These are phyloP conservation scores for Hysterangium stoloniferum DNA, from an alignment of 768 basidiomycete genomes.

Conservation along the genomic window DNA sequence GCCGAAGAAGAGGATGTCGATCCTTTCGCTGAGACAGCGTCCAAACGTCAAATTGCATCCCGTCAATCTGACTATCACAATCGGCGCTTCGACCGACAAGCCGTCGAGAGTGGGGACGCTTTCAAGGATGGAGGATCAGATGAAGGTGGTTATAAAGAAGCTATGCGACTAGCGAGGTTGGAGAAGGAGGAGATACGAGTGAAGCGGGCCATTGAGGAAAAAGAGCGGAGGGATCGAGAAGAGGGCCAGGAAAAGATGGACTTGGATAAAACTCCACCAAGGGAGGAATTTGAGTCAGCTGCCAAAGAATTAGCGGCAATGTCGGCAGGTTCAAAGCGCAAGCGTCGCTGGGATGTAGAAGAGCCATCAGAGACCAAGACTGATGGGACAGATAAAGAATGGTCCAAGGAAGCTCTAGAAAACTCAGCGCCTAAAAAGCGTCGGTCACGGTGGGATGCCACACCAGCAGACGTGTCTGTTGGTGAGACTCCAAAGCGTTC, in stretches of 20 bases:
- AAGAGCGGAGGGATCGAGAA: slow-evolving; percentile 71
- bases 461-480: slow-evolving; percentile 58
- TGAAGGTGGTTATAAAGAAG: slow-evolving; percentile 92
- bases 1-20: slow-evolving; percentile 92
- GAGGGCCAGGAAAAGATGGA: slow-evolving; percentile 73
- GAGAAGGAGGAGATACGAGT: slow-evolving; percentile 92
- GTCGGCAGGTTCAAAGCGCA: slow-evolving; percentile 54
- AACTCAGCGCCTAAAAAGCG: slow-evolving; percentile 80
- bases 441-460: slow-evolving; percentile 93
- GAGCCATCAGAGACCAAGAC: slow-evolving; percentile 36
- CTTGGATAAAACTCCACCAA: slow-evolving; percentile 86
- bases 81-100: slow-evolving; percentile 79
- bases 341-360: slow-evolving; percentile 73
- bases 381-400: slow-evolving; percentile 51
- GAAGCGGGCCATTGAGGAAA: slow-evolving; percentile 77
- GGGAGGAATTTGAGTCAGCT: slow-evolving; percentile 68
- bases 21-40: slow-evolving; percentile 88
- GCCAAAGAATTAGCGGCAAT: slow-evolving; percentile 52
- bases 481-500: slow-evolving; percentile 81
- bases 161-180: slow-evolving; percentile 84
- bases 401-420: slow-evolving; percentile 70
- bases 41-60: slow-evolving; percentile 86
- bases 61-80: slow-evolving; percentile 94
- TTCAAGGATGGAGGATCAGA: slow-evolving; percentile 57
- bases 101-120: slow-evolving; percentile 73